Conservation (phyloP, 805 yeast genomes). For the Metschnikowia gelsemii region DNA sequence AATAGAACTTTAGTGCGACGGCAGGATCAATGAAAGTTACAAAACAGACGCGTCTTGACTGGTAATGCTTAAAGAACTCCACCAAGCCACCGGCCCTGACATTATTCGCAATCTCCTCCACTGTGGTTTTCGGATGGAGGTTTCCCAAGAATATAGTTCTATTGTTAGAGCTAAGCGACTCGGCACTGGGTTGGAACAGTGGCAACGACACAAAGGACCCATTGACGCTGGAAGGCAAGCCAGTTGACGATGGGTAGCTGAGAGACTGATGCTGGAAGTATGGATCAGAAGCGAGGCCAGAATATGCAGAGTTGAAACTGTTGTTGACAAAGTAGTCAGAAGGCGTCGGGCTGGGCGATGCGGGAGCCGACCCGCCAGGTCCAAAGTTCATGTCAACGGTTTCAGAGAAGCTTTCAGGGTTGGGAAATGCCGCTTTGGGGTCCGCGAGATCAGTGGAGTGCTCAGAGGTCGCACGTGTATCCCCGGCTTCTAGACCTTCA, state of each 20-base stretch:
- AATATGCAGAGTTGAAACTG: slow-evolving; percentile 6
- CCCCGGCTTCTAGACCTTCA: background rate
- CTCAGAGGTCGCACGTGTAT: slow-evolving; percentile 10
- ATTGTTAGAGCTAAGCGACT: slow-evolving; percentile 44
- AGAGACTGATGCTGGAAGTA: background rate
- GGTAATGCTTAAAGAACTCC: slow-evolving; percentile 53
- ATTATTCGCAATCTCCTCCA: slow-evolving; percentile 73
- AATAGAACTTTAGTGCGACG: slow-evolving; percentile 65
- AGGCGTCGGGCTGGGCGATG: slow-evolving; percentile 7
- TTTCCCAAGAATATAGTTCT: slow-evolving; percentile 71
- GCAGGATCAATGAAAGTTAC: slow-evolving; percentile 64
- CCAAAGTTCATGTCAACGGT: slow-evolving; percentile 1
- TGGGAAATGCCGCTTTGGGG: background rate
- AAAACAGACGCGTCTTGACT: slow-evolving; percentile 60
- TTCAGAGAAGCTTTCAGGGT: background rate
- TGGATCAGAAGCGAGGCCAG: slow-evolving; percentile 4
- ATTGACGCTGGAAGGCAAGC: background rate
- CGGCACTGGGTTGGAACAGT: slow-evolving; percentile 24
- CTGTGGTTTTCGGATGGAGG: slow-evolving; percentile 59
- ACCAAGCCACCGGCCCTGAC: slow-evolving; percentile 74
- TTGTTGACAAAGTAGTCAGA: slow-evolving; percentile 3
- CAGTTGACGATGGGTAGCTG: background rate
- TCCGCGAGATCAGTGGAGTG: slow-evolving; percentile 5
- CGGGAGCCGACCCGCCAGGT: slow-evolving; percentile 5
- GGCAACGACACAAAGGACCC: slow-evolving; percentile 1